Conservation (phyloP, 306 rosid genomes). For the Hippophae rhamnoides region DNA sequence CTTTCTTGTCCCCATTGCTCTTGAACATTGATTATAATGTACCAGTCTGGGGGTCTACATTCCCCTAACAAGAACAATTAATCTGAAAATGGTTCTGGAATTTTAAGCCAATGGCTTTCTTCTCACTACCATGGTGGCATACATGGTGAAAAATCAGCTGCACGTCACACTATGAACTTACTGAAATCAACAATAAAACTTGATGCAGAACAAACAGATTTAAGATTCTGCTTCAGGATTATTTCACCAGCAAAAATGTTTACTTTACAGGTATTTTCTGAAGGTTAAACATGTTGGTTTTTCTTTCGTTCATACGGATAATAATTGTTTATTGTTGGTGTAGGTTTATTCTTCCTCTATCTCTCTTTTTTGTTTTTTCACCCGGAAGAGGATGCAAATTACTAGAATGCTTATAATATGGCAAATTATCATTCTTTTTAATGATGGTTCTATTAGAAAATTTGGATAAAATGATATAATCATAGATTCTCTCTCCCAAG, state of each 20-base stretch:
- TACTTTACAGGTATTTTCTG: constrained; percentile 58
- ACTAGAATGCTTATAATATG: background rate
- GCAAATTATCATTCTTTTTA: background rate
- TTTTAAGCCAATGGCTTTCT: constrained; percentile 70
- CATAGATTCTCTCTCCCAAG: too few relatives aligned
- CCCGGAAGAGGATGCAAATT: background rate
- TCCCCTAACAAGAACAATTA: constrained; percentile 42
- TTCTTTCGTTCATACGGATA: background rate
- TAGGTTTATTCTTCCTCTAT: background rate
- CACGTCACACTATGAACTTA: constrained; percentile 68
- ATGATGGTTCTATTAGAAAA: constrained; percentile 27
- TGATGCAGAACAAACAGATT: constrained; percentile 75
- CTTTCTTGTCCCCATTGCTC: constrained; percentile 12
- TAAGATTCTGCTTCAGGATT: constrained; percentile 85
- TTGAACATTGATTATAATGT: constrained; percentile 12
- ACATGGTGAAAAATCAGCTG: constrained; percentile 61
- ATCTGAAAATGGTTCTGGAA: constrained; percentile 52
- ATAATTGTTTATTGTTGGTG: background rate
- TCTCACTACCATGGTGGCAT: constrained; percentile 71
- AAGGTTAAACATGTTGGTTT: background rate
- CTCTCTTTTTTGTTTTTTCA: too few relatives aligned
- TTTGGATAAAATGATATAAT: too few relatives aligned
- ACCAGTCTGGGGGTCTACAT: constrained; percentile 44
- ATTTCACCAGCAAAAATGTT: constrained; percentile 65
- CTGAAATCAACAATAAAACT: constrained; percentile 69